A percentile compares a stretch with the other conserved stretches of the same genome.
Evolutionary conservation across 768 basidiomycete species (phyloP).

Genomic region (Pleurotus sapidus): DNA sequence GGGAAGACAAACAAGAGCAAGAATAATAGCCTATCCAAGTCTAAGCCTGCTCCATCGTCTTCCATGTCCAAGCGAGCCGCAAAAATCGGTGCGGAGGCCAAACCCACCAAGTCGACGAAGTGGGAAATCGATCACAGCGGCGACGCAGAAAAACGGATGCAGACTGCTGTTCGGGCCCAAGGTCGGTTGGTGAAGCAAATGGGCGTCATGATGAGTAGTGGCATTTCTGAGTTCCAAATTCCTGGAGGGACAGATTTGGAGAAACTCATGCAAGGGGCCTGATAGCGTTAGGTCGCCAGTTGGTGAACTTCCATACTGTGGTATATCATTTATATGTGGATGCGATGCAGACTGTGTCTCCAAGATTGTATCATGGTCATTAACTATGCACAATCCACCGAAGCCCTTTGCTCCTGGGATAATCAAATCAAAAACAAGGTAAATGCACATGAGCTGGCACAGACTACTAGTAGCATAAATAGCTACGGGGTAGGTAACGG

Average conservation of each 20-base stretch:
- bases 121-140: slow-evolving; percentile 42
- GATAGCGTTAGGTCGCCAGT: too few species aligned
- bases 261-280: slow-evolving; percentile 40
- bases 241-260: slow-evolving; percentile 61
- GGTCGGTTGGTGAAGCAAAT: slow-evolving; percentile 79
- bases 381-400: too few species aligned
- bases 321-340: too few species aligned
- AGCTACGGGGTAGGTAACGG: slow-evolving; percentile 1
- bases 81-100: slow-evolving; percentile 10
- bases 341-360: too few species aligned
- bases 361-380: too few species aligned
- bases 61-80: slow-evolving; percentile 13
- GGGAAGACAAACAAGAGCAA: slow-evolving; percentile 15
- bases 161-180: slow-evolving; percentile 76
- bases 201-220: slow-evolving; percentile 69
- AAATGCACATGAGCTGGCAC: too few species aligned
- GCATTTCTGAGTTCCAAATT: slow-evolving; percentile 77
- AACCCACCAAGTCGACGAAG: slow-evolving; percentile 17
- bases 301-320: too few species aligned
- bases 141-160: slow-evolving; percentile 82
- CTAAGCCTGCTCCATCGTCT: slow-evolving; percentile 15
- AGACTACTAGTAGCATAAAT: too few species aligned
- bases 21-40: slow-evolving; percentile 13
- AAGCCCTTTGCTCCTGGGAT: too few species aligned
- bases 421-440: too few species aligned